A percentile compares a stretch with the other conserved stretches of the same genome.
These are phyloP conservation scores for Prototheca stagnorum DNA, from an alignment of 163 green algal genomes.

Conservation along the genomic window DNA sequence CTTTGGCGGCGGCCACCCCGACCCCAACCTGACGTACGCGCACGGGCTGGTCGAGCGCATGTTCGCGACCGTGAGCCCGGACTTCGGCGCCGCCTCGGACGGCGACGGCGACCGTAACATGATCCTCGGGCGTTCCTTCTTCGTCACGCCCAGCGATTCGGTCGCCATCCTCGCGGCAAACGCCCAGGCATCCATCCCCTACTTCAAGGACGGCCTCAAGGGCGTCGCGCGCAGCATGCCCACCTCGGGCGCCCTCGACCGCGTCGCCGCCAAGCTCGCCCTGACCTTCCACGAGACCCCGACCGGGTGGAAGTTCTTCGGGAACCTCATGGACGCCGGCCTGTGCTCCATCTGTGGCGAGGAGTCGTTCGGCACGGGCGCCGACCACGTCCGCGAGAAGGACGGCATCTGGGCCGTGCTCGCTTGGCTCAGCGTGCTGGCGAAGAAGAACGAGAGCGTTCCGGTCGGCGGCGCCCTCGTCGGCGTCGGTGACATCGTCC, in stretches of 20 bases:
- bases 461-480: constrained; percentile 26
- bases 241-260: constrained; percentile 80
- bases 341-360: constrained; percentile 91
- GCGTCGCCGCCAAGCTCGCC: constrained; percentile 60
- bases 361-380: constrained; percentile 91
- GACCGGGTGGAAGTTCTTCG: constrained; percentile 99
- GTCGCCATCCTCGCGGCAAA: constrained; percentile 97
- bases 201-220: constrained; percentile 94
- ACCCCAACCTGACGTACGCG: constrained; percentile 98
- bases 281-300: constrained; percentile 93
- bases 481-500: constrained; percentile 74
- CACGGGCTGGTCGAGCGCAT: constrained; percentile 76
- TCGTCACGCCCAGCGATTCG: constrained; percentile 88
- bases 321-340: constrained; percentile 96
- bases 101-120: constrained; percentile 99
- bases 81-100: constrained; percentile 81
- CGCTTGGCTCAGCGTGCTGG: constrained; percentile 93
- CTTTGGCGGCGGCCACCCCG: constrained; percentile 91
- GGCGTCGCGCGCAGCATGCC: constrained; percentile 93
- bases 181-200: constrained; percentile 81
- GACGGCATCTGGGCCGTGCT: constrained; percentile 93
- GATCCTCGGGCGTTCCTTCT: constrained; percentile 93
- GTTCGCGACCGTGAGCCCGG: constrained; percentile 27
- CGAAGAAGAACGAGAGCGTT: constrained; percentile 72
- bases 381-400: constrained; percentile 94